phyloP scores from a whole-genome alignment of 2,329 filamentous ascomycete genomes.

The Bipolaris cookei region DNA sequence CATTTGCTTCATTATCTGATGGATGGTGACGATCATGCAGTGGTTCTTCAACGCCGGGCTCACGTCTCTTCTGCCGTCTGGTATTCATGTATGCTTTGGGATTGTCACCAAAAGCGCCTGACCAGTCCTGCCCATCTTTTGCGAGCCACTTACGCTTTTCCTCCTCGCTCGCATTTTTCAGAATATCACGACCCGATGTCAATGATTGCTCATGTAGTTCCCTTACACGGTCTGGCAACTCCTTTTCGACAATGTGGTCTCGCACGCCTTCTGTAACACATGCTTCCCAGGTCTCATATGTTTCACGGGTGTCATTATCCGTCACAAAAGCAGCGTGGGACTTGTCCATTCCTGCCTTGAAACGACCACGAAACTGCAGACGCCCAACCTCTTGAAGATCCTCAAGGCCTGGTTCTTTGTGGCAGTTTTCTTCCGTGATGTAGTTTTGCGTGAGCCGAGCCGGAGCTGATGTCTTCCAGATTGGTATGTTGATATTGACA shows the following conservation, averaged over 20 bases:
- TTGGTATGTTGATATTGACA: constrained; percentile 80
- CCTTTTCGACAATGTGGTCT: constrained; percentile 69
- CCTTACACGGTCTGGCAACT: constrained; percentile 74
- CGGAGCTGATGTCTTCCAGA: constrained; percentile 82
- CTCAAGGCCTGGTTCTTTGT: constrained; percentile 71
- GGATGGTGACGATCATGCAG: constrained; percentile 60
- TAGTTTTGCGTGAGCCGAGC: constrained; percentile 87
- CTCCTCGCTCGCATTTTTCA: constrained; percentile 73
- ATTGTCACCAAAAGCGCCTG: constrained; percentile 81
- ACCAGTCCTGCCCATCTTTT: constrained; percentile 85
- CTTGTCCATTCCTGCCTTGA: constrained; percentile 89
- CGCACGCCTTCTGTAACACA: constrained; percentile 88
- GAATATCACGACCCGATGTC: constrained; percentile 78
- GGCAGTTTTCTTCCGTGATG: constrained; percentile 79
- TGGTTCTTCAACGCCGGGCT: constrained; percentile 61
- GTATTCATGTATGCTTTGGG: constrained; percentile 66
- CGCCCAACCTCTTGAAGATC: constrained; percentile 81
- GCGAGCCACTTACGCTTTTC: constrained; percentile 80
- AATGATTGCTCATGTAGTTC: constrained; percentile 82
- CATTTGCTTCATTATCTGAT: constrained; percentile 51
- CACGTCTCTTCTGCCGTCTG: constrained; percentile 60
- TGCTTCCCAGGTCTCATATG: constrained; percentile 92
- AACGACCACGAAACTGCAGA: constrained; percentile 77
- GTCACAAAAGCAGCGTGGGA: constrained; percentile 83
- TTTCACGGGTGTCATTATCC: constrained; percentile 89